A percentile compares a stretch with the other conserved stretches of the same genome.
Conservation (phyloP, 768 basidiomycete genomes). For the Butyriboletus loyo region DNA sequence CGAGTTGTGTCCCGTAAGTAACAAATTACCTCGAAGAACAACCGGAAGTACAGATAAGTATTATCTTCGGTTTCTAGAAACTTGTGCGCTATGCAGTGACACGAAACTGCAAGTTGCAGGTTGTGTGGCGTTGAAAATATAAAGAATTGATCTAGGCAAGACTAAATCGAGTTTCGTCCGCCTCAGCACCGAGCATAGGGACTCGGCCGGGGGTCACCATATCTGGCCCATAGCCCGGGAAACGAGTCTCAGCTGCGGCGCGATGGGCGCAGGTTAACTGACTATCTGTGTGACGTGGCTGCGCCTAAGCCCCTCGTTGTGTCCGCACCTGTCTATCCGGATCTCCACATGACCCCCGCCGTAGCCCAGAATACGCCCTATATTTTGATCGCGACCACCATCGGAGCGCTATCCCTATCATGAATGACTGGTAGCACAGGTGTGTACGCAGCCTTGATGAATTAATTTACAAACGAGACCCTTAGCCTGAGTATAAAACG, state of each 20-base stretch:
- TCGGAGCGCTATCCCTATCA: not conserved
- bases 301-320: not conserved
- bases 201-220: not conserved
- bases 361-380: not conserved
- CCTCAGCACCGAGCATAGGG: not conserved
- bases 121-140: too few relatives aligned
- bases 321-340: not conserved
- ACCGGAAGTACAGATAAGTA: too few relatives aligned
- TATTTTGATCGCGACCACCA: not conserved
- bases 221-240: too few relatives aligned
- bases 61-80: too few relatives aligned
- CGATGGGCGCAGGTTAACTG: not conserved
- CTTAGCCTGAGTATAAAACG: conserved; percentile 1
- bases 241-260: not conserved
- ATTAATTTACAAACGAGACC: not conserved
- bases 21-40: too few relatives aligned
- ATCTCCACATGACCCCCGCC: not conserved
- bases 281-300: not conserved
- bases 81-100: too few relatives aligned
- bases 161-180: too few relatives aligned
- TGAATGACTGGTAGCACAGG: not conserved
- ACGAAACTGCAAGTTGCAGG: too few relatives aligned
- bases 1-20: too few relatives aligned
- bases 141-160: too few relatives aligned
- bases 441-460: not conserved